phyloP scores from a whole-genome alignment of 768 basidiomycete genomes.

The Termitomyces sp. region DNA sequence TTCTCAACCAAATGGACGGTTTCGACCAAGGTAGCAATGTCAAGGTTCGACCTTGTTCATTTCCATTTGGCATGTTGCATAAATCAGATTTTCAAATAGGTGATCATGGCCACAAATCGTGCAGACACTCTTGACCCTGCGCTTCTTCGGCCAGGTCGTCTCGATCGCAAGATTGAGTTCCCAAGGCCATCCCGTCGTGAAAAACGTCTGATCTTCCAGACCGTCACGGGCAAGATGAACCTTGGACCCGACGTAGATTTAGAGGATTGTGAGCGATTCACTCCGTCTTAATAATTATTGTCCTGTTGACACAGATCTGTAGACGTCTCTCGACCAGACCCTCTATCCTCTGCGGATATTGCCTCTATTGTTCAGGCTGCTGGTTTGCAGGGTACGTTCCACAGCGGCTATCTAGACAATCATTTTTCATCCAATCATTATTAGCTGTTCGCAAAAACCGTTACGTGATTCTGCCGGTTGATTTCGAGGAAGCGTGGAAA shows the following conservation, averaged over 20 bases:
- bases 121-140: conserved; percentile 98
- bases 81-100: conserved; percentile 39
- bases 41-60: conserved; percentile 56
- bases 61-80: background rate
- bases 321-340: conserved; percentile 97
- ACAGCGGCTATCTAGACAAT: background rate
- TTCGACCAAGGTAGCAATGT: conserved; percentile 99
- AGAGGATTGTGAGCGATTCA: conserved; percentile 81
- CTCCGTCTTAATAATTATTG: background rate
- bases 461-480: conserved; percentile 92
- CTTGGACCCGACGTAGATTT: conserved; percentile 95
- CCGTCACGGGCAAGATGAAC: conserved; percentile 96
- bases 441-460: conserved; percentile 96
- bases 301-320: conserved; percentile 9
- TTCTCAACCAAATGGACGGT: conserved; percentile 99
- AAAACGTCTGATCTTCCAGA: conserved; percentile 96
- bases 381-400: conserved; percentile 80
- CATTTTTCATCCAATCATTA: conserved; percentile 3
- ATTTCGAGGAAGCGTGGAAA: conserved; percentile 99
- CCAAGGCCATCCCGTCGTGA: conserved; percentile 91
- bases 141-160: conserved; percentile 91
- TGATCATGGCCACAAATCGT: conserved; percentile 99
- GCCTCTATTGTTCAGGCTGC: conserved; percentile 95
- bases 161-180: conserved; percentile 99
- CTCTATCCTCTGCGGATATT: conserved; percentile 93